Conservation (phyloP, 345 rosid genomes). For the Euphorbia lathyris region DNA sequence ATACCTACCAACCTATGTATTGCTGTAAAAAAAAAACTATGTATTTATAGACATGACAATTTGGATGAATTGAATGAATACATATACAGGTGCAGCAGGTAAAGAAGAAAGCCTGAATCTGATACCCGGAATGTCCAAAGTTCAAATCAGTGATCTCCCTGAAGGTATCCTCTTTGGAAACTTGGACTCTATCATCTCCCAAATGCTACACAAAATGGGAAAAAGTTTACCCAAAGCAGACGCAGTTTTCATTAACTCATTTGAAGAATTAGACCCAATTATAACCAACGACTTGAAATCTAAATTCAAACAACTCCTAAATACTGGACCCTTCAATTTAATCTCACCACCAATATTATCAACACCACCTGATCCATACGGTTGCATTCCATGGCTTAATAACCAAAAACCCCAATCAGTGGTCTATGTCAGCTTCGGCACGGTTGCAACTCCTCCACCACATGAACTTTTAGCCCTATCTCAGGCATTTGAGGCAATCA, state of each 20-base stretch:
- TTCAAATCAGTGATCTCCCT: slow-evolving; percentile 32
- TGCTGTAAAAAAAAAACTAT: no score
- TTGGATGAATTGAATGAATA: no score
- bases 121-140: slow-evolving; percentile 39
- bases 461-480: slow-evolving; percentile 34
- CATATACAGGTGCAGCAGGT: slow-evolving; percentile 15
- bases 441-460: slow-evolving; percentile 32
- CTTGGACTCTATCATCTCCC: slow-evolving; percentile 33
- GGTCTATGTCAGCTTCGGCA: slow-evolving; percentile 41
- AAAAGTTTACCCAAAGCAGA: slow-evolving; percentile 27
- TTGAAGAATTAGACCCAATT: slow-evolving; percentile 38
- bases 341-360: slow-evolving; percentile 1
- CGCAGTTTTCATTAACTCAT: slow-evolving; percentile 40
- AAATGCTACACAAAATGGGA: slow-evolving; percentile 39
- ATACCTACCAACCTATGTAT: no score
- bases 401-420: slow-evolving; percentile 30
- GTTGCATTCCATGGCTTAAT: slow-evolving; percentile 40
- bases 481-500: slow-evolving; percentile 32
- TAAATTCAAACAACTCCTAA: slow-evolving; percentile 28
- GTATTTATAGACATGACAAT: no score
- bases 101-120: slow-evolving; percentile 27
- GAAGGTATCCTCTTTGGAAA: slow-evolving; percentile 41
- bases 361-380: slow-evolving; percentile 6
- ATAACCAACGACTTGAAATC: slow-evolving; percentile 33
- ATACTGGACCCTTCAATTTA: slow-evolving; percentile 38